Conservation (phyloP, 2,329 filamentous ascomycete genomes). For the Colletotrichum spinosum region DNA sequence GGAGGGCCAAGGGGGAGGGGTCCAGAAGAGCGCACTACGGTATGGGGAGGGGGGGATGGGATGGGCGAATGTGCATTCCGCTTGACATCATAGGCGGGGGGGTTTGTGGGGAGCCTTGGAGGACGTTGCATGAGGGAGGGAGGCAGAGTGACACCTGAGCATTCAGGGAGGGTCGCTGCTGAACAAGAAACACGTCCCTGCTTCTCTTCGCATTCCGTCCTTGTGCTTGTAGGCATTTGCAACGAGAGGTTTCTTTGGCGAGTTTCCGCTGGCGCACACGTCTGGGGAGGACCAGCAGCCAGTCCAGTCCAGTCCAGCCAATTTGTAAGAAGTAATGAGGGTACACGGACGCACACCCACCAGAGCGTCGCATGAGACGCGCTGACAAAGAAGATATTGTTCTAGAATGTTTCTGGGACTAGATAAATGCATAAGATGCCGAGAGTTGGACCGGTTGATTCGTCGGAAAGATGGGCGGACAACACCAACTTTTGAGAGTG, state of each 20-base stretch:
- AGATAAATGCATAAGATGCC: too few relatives aligned
- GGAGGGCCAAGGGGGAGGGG: not conserved
- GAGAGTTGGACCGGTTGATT: constrained; percentile 14
- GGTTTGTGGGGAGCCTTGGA: constrained; percentile 24
- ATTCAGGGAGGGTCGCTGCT: constrained; percentile 35
- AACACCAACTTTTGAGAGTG: constrained; percentile 21
- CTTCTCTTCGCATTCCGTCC: constrained; percentile 8
- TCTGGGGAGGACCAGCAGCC: too few relatives aligned
- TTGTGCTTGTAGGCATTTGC: constrained; percentile 1
- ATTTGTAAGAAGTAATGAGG: too few relatives aligned
- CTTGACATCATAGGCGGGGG: constrained; percentile 36
- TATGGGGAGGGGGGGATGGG: not conserved
- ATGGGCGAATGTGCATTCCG: constrained; percentile 14
- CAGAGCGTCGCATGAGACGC: not conserved
- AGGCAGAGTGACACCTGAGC: constrained; percentile 33
- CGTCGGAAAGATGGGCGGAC: constrained; percentile 13
- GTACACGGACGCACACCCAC: too few relatives aligned
- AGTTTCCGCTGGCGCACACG: constrained; percentile 1
- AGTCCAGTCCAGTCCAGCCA: too few relatives aligned
- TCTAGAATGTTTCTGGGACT: constrained; percentile 32
- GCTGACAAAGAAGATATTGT: constrained; percentile 17
- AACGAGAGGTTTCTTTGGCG: constrained; percentile 10
- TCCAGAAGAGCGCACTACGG: not conserved
- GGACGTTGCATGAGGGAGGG: constrained; percentile 32
- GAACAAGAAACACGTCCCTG: constrained; percentile 33